Percentiles rank a stretch among this genome's conserved stretches.
These are phyloP conservation scores for Talaromyces sp. DNA, from an alignment of 2,329 filamentous ascomycete genomes.

Conservation along the genomic window DNA sequence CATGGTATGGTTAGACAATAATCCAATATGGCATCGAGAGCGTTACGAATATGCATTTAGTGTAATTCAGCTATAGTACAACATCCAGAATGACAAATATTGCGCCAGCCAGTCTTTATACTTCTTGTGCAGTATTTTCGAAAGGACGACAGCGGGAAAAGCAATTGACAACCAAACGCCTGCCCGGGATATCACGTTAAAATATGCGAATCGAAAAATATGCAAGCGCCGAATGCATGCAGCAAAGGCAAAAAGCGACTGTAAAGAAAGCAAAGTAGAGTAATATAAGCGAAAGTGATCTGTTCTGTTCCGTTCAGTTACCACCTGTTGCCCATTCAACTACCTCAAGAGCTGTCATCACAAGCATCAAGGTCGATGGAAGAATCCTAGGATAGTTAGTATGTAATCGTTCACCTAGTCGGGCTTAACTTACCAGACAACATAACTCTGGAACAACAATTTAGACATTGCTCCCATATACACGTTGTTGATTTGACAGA, in stretches of 20 bases:
- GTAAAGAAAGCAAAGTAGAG: background rate
- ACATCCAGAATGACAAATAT: background rate
- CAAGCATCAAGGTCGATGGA: conserved; percentile 83
- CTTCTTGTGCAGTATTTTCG: background rate
- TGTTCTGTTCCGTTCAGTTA: conserved; percentile 14
- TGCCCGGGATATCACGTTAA: conserved; percentile 3
- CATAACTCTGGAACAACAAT: conserved; percentile 92
- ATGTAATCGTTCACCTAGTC: background rate
- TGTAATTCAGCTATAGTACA: background rate
- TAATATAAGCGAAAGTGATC: background rate
- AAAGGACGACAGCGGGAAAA: background rate
- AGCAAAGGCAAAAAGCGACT: background rate
- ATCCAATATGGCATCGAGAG: background rate
- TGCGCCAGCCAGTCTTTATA: background rate
- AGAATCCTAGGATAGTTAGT: conserved; percentile 64
- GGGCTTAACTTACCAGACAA: conserved; percentile 70
- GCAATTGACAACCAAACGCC: background rate
- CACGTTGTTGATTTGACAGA: conserved; percentile 96
- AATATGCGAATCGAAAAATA: background rate
- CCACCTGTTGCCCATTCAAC: conserved; percentile 71
- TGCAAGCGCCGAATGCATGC: background rate
- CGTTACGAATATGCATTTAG: background rate
- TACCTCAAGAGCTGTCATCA: conserved; percentile 87
- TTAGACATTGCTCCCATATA: conserved; percentile 93
- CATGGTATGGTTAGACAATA: background rate